phyloP scores from a whole-genome alignment of 2,329 filamentous ascomycete species.

The Ophiobolus disseminans region DNA sequence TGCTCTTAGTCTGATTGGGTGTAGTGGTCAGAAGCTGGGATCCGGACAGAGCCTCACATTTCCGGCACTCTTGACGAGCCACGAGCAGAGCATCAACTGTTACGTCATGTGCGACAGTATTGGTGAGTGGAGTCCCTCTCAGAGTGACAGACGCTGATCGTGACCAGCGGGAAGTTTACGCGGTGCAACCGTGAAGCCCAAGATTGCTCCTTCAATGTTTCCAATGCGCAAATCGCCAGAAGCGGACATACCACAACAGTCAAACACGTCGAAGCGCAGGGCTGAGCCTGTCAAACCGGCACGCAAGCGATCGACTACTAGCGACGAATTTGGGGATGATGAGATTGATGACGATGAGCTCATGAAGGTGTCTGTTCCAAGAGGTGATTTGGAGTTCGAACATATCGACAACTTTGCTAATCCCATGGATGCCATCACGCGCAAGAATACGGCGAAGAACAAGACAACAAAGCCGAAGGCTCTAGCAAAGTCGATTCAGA shows the following conservation, averaged over 20 bases:
- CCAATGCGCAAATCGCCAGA: constrained; percentile 31
- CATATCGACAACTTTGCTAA: constrained; percentile 61
- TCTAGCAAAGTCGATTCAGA: constrained; percentile 2
- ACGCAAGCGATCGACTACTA: constrained; percentile 18
- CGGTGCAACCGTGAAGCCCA: constrained; percentile 59
- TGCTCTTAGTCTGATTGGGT: constrained; percentile 32
- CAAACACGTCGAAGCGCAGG: constrained; percentile 43
- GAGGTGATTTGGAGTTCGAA: constrained; percentile 53
- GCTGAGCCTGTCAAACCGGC: constrained; percentile 17
- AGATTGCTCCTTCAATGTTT: constrained; percentile 57
- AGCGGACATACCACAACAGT: constrained; percentile 19
- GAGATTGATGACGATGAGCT: constrained; percentile 62
- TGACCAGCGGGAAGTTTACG: constrained; percentile 62
- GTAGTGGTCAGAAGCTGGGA: constrained; percentile 71
- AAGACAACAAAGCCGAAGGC: constrained; percentile 12
- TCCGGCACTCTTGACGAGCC: constrained; percentile 61
- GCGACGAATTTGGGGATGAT: constrained; percentile 62
- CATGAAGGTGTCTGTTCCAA: constrained; percentile 52
- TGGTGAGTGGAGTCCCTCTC: constrained; percentile 54
- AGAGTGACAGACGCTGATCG: constrained; percentile 10
- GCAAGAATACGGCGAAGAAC: constrained; percentile 30
- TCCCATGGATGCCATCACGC: constrained; percentile 20
- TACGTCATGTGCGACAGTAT: constrained; percentile 86
- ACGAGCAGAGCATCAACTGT: constrained; percentile 68
- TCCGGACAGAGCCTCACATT: constrained; percentile 67